Conservation (phyloP, 768 basidiomycete species). For the Leucogyrophana mollusca region DNA sequence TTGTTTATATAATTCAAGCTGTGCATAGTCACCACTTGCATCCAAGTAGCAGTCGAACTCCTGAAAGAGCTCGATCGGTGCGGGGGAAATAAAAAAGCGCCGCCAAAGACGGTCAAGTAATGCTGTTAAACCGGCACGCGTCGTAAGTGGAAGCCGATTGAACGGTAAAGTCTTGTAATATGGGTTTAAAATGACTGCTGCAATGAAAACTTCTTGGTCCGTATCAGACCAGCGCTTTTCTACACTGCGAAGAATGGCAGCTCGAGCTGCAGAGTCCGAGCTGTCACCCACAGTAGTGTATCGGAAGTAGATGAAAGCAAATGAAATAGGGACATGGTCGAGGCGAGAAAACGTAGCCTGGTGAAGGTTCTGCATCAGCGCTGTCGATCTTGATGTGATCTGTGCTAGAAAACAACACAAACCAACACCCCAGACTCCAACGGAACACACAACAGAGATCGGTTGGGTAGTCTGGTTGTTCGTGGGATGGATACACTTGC, state of each 20-base stretch:
- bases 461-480: too few species aligned
- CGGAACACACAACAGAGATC: too few species aligned
- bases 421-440: too few species aligned
- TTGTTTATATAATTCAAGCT: background rate
- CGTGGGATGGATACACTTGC: too few species aligned
- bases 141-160: background rate
- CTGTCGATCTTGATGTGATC: too few species aligned
- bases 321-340: constrained; percentile 30
- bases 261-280: constrained; percentile 1
- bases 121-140: background rate
- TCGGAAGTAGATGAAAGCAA: constrained; percentile 28
- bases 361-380: constrained; percentile 27
- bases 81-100: too few species aligned
- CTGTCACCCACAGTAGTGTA: constrained; percentile 8
- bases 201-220: constrained; percentile 32
- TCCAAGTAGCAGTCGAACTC: background rate
- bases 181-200: constrained; percentile 28
- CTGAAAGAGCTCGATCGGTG: background rate
- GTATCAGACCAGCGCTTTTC: constrained; percentile 26
- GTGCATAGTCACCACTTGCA: background rate
- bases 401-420: too few species aligned
- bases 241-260: constrained; percentile 28
- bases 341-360: constrained; percentile 26
- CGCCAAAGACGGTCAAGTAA: too few species aligned
- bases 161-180: too few species aligned